phyloP scores from a whole-genome alignment of 2,329 filamentous ascomycete genomes.

The Cucurbitaria berberidis region DNA sequence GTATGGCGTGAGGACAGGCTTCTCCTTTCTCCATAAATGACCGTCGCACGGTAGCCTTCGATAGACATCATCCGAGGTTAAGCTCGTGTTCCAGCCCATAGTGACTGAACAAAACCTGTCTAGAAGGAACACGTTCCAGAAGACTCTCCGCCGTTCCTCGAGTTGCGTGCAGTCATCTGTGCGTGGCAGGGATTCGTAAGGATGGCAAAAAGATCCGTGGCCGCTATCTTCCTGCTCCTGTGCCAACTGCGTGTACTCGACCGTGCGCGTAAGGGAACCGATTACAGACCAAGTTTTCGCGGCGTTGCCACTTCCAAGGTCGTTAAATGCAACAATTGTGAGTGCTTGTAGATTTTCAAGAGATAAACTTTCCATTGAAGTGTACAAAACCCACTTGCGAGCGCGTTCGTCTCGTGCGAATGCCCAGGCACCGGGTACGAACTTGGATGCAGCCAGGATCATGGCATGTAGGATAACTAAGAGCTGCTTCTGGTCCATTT shows the following conservation, averaged over 20 bases:
- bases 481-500: constrained; percentile 3
- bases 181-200: constrained; percentile 10
- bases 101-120: constrained; percentile 26
- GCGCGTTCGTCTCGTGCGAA: background rate
- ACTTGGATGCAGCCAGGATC: constrained; percentile 19
- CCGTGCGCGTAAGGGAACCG: constrained; percentile 24
- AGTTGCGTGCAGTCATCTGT: constrained; percentile 23
- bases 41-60: constrained; percentile 27
- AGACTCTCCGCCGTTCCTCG: constrained; percentile 24
- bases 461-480: constrained; percentile 17
- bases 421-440: constrained; percentile 7
- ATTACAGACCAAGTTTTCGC: constrained; percentile 22
- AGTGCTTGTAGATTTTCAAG: constrained; percentile 19
- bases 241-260: constrained; percentile 21
- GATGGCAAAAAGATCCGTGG: constrained; percentile 15
- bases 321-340: constrained; percentile 21
- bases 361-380: constrained; percentile 17
- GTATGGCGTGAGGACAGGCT: constrained; percentile 22
- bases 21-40: constrained; percentile 25
- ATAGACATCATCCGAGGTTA: constrained; percentile 27
- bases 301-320: constrained; percentile 22
- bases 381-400: constrained; percentile 14
- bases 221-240: constrained; percentile 24
- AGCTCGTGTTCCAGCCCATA: constrained; percentile 26
- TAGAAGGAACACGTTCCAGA: constrained; percentile 28